Conservation (phyloP, 2,329 filamentous ascomycete genomes). For the Xylaria sp. region DNA sequence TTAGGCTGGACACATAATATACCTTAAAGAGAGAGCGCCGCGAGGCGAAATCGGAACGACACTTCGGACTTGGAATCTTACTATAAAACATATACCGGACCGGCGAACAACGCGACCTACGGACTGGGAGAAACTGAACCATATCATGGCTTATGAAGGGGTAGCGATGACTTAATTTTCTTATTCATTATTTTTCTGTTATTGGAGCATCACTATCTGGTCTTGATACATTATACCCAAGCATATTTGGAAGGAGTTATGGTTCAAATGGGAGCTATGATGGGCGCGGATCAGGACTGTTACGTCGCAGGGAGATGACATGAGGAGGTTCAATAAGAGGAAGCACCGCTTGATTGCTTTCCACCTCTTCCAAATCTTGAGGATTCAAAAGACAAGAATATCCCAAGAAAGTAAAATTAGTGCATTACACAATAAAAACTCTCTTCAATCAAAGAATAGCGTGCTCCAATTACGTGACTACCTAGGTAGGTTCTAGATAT, state of each 20-base stretch:
- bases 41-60: constrained; percentile 50
- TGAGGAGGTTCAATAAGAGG: constrained; percentile 37
- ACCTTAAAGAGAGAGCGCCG: constrained; percentile 49
- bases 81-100: constrained; percentile 46
- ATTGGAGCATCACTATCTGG: constrained; percentile 37
- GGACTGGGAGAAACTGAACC: constrained; percentile 43
- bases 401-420: constrained; percentile 40
- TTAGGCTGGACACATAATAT: constrained; percentile 43
- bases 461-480: not conserved
- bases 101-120: constrained; percentile 40
- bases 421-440: constrained; percentile 34
- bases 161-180: constrained; percentile 42
- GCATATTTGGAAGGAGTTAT: constrained; percentile 43
- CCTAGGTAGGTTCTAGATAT: too few relatives aligned
- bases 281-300: constrained; percentile 41
- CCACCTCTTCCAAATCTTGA: constrained; percentile 42
- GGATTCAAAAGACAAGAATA: constrained; percentile 35
- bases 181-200: constrained; percentile 26
- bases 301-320: constrained; percentile 25
- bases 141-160: constrained; percentile 46
- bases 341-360: constrained; percentile 48
- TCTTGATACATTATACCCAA: constrained; percentile 46
- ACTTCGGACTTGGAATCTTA: constrained; percentile 46
- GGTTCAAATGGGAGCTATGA: constrained; percentile 37
- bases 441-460: constrained; percentile 3